A percentile compares a stretch with the other conserved stretches of the same genome.
Evolutionary conservation across 345 rosid genomes (phyloP).

Genomic region (Turritis glabra): DNA sequence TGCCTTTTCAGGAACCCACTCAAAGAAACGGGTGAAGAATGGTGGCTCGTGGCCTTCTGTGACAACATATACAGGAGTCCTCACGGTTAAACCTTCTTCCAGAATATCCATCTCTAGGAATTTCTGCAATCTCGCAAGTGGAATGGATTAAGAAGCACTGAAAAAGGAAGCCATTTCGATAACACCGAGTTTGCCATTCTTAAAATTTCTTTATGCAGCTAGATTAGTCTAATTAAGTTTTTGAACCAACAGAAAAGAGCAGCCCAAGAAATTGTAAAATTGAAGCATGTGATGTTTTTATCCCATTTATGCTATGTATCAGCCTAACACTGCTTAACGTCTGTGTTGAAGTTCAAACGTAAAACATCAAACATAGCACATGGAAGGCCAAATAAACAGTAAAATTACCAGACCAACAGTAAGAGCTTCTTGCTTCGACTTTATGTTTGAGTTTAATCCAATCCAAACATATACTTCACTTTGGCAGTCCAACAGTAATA

Average conservation of each 20-base stretch:
- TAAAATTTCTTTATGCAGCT: not conserved
- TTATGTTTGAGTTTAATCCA: constrained; percentile 56
- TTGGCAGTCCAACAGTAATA: constrained; percentile 63
- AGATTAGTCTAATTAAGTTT: not conserved
- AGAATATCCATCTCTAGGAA: constrained; percentile 59
- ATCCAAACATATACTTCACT: constrained; percentile 70
- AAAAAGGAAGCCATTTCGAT: not conserved
- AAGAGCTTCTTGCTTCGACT: constrained; percentile 56
- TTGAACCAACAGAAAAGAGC: not conserved
- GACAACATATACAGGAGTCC: constrained; percentile 64
- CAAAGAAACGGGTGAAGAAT: constrained; percentile 73
- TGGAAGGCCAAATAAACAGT: not conserved
- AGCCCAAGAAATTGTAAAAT: not conserved
- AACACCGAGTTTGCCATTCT: not conserved
- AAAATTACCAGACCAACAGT: constrained; percentile 60
- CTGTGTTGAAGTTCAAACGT: not conserved
- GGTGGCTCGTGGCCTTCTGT: constrained; percentile 81
- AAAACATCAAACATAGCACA: not conserved
- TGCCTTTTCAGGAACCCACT: constrained; percentile 72
- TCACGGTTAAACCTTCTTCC: constrained; percentile 52
- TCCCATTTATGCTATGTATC: not conserved
- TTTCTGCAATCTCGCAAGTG: constrained; percentile 55
- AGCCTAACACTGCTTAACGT: not conserved
- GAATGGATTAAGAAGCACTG: constrained; percentile 12
- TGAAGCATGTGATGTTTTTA: not conserved